Conservation (phyloP, 2,329 filamentous ascomycete species). For the Monosporascus sp. region DNA sequence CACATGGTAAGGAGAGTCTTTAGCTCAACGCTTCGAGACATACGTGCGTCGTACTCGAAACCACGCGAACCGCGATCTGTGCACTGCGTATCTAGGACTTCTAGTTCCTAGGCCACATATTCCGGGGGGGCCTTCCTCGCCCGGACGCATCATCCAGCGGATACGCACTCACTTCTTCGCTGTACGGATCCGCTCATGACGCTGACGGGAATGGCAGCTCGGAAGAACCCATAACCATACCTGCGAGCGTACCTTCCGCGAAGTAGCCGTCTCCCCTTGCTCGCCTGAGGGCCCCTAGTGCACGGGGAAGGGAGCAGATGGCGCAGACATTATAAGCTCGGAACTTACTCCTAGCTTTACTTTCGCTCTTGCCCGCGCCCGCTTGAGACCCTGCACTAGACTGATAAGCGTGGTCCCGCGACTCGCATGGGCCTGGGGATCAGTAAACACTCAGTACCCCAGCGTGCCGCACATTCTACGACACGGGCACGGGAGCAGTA, state of each 20-base stretch:
- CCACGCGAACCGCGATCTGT: constrained; percentile 73
- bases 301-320: constrained; percentile 59
- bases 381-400: constrained; percentile 57
- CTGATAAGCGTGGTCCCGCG: constrained; percentile 59
- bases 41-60: constrained; percentile 51
- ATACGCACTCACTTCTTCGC: constrained; percentile 46
- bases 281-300: constrained; percentile 38
- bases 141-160: constrained; percentile 65
- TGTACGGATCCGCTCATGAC: constrained; percentile 58
- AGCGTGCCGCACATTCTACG: constrained; percentile 63
- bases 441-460: constrained; percentile 82
- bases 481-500: constrained; percentile 61
- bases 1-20: constrained; percentile 64
- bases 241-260: constrained; percentile 47
- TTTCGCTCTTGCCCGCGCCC: constrained; percentile 55
- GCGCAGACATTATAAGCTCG: constrained; percentile 64
- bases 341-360: constrained; percentile 59
- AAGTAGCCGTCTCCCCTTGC: constrained; percentile 39
- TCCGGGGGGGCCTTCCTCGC: constrained; percentile 66
- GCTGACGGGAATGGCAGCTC: constrained; percentile 51
- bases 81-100: constrained; percentile 54
- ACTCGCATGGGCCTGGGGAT: constrained; percentile 67
- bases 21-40: constrained; percentile 51
- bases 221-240: constrained; percentile 64
- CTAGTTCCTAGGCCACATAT: constrained; percentile 60